phyloP scores from a whole-genome alignment of 2,329 filamentous ascomycete genomes.

The Penicillium concentricum region DNA sequence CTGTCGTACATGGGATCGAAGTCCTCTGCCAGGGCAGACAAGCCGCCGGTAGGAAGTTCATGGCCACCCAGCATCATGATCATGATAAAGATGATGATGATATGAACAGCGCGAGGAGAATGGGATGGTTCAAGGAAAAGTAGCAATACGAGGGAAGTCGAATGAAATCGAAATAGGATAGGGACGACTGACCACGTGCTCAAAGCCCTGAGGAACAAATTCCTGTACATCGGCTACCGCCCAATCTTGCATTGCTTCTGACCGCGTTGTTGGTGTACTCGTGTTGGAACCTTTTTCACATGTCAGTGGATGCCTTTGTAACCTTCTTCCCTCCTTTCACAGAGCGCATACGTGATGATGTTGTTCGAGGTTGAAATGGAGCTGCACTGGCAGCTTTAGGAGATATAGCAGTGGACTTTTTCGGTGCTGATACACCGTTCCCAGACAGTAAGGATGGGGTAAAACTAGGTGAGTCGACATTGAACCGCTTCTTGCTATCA shows the following conservation, averaged over 20 bases:
- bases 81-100: not conserved
- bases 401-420: constrained; percentile 73
- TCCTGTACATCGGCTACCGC: constrained; percentile 47
- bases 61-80: not conserved
- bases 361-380: constrained; percentile 49
- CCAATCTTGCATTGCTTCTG: constrained; percentile 46
- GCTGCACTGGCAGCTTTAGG: constrained; percentile 88
- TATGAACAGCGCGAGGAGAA: not conserved
- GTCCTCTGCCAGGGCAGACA: not conserved
- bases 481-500: constrained; percentile 68
- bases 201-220: constrained; percentile 56
- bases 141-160: not conserved
- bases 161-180: not conserved
- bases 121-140: not conserved
- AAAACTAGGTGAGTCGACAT: constrained; percentile 95
- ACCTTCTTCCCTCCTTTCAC: not conserved
- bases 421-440: constrained; percentile 45
- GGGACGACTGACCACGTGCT: constrained; percentile 48
- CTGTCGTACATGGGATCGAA: not conserved
- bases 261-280: constrained; percentile 40
- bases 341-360: constrained; percentile 38
- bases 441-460: constrained; percentile 60
- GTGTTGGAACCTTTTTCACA: constrained; percentile 39
- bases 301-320: constrained; percentile 21
- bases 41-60: not conserved